Percentiles rank a stretch among this genome's conserved stretches.
These are phyloP conservation scores for Cladorrhinum samala DNA, from an alignment of 495 filamentous ascomycete genomes.

Conservation along the genomic window DNA sequence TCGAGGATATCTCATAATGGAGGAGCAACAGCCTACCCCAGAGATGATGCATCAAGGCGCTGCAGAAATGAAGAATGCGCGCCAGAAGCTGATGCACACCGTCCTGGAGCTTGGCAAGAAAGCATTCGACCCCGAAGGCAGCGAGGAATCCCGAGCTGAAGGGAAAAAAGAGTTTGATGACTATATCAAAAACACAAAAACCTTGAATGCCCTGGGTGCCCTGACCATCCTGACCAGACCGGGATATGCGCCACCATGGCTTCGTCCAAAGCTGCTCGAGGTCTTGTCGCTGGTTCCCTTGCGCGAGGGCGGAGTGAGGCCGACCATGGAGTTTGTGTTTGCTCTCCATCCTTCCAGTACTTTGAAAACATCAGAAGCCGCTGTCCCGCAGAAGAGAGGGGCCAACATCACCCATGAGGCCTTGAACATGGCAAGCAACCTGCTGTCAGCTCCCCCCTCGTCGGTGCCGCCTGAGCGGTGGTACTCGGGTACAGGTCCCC, in stretches of 20 bases:
- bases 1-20: no score
- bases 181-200: conserved; percentile 38
- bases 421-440: conserved; percentile 56
- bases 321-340: conserved; percentile 67
- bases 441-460: conserved; percentile 58
- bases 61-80: conserved; percentile 14
- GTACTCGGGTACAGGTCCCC: conserved; percentile 58
- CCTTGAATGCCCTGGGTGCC: conserved; percentile 37
- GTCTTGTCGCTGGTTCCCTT: conserved; percentile 58
- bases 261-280: conserved; percentile 49
- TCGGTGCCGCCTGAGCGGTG: conserved; percentile 51
- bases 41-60: conserved; percentile 15
- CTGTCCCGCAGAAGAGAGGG: conserved; percentile 42
- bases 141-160: conserved; percentile 22
- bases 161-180: conserved; percentile 33
- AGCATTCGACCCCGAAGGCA: conserved; percentile 34
- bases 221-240: conserved; percentile 44
- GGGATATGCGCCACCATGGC: conserved; percentile 38
- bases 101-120: conserved; percentile 33
- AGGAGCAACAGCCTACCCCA: neutral
- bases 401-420: conserved; percentile 68
- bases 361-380: conserved; percentile 32
- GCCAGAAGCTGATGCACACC: conserved; percentile 24
- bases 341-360: conserved; percentile 48
- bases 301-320: conserved; percentile 57